Conservation (phyloP, 331 rosid species). For the Quercus tomentella region DNA sequence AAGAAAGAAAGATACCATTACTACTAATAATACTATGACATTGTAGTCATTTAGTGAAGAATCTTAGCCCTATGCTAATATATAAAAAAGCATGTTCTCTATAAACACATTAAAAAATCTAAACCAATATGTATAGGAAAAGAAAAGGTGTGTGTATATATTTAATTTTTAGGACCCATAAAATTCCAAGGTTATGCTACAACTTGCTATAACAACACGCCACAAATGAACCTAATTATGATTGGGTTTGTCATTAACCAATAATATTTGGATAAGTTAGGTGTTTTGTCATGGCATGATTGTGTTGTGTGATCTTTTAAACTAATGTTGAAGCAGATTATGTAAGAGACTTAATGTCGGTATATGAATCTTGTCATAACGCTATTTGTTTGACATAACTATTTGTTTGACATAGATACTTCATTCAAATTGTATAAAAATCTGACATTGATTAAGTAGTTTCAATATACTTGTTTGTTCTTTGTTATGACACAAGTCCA, state of each 20-base stretch:
- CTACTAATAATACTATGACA: constrained; percentile 17
- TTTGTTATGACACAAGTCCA: too few species aligned
- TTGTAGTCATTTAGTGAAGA: background rate
- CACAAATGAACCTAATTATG: background rate
- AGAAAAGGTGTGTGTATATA: background rate
- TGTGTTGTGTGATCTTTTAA: background rate
- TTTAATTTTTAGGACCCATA: too few species aligned
- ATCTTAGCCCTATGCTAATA: background rate
- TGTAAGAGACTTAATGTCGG: background rate
- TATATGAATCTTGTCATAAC: background rate
- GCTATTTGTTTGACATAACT: background rate
- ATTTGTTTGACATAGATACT: background rate
- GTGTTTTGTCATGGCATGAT: background rate
- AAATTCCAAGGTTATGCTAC: background rate
- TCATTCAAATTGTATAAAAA: background rate
- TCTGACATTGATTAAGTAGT: background rate
- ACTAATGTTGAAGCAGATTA: background rate
- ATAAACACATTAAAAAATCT: background rate
- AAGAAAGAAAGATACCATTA: constrained; percentile 24
- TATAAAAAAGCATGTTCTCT: background rate
- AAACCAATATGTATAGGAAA: background rate
- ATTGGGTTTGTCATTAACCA: background rate
- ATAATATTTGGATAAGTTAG: background rate
- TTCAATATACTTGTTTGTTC: too few species aligned
- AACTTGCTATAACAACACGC: background rate